Evolutionary conservation across 257 asterid species (phyloP).

Genomic region (Nemophila menziesii): DNA sequence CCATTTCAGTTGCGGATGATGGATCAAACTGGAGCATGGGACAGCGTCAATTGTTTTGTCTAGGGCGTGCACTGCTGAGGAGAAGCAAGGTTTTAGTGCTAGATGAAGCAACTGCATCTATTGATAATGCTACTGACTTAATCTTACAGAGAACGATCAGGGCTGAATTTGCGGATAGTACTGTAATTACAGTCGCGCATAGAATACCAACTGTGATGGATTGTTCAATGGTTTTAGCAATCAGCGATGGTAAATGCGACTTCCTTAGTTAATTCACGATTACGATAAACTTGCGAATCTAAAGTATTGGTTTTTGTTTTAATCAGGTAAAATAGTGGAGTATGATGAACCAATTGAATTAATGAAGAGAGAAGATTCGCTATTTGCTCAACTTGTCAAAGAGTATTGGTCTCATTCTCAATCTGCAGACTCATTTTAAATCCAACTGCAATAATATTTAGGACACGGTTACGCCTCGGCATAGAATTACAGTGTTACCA

Average conservation of each 20-base stretch:
- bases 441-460: too few relatives aligned
- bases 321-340: constrained; percentile 64
- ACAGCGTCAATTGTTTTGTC: constrained; percentile 72
- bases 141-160: constrained; percentile 80
- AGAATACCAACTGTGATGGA: constrained; percentile 97
- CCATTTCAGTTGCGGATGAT: constrained; percentile 69
- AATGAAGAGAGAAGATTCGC: constrained; percentile 58
- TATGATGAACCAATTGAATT: constrained; percentile 70
- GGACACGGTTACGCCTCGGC: too few relatives aligned
- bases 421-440: constrained; percentile 31
- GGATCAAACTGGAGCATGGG: constrained; percentile 99
- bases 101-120: constrained; percentile 95
- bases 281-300: background rate
- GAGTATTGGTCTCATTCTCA: constrained; percentile 77
- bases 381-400: constrained; percentile 73
- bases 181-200: constrained; percentile 91
- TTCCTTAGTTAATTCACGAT: background rate
- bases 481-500: too few relatives aligned
- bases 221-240: constrained; percentile 79
- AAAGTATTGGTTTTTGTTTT: background rate
- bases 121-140: constrained; percentile 81
- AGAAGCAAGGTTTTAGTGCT: constrained; percentile 74
- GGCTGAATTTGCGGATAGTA: constrained; percentile 63
- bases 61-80: constrained; percentile 84
- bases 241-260: constrained; percentile 60